A percentile compares a stretch with the other conserved stretches of the same genome.
These are phyloP conservation scores for Solanum ossicruentum DNA, from an alignment of 257 asterid genomes.

Conservation along the genomic window DNA sequence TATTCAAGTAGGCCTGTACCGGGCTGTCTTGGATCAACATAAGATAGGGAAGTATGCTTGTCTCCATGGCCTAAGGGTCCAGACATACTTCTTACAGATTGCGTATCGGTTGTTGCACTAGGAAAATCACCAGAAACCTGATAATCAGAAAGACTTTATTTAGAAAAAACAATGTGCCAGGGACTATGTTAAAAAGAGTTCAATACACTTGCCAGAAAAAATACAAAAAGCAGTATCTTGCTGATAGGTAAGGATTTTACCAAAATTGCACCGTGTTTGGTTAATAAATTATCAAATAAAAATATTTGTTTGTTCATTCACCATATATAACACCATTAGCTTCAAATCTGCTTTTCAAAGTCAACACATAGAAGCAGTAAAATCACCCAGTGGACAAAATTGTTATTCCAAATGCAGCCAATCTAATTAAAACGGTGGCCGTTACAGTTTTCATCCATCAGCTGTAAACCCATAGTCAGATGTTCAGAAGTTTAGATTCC, in stretches of 20 bases:
- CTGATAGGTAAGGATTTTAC: neutral
- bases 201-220: neutral
- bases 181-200: neutral
- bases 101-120: constrained; percentile 56
- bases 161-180: neutral
- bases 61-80: constrained; percentile 96
- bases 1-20: constrained; percentile 25
- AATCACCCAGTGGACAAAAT: neutral
- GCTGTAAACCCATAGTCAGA: neutral
- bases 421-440: neutral
- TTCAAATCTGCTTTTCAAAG: neutral
- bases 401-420: neutral
- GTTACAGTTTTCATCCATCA: neutral
- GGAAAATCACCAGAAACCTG: constrained; percentile 86
- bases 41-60: constrained; percentile 44
- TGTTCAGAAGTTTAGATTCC: neutral
- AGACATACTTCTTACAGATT: constrained; percentile 84
- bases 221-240: neutral
- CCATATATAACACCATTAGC: neutral
- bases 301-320: neutral
- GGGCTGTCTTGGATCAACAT: constrained; percentile 89
- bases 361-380: neutral
- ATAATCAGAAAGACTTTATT: neutral
- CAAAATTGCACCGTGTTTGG: neutral
- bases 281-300: neutral